Conservation (phyloP, 192 early-diverging fungal species). For the Haplosporangium gracile region DNA sequence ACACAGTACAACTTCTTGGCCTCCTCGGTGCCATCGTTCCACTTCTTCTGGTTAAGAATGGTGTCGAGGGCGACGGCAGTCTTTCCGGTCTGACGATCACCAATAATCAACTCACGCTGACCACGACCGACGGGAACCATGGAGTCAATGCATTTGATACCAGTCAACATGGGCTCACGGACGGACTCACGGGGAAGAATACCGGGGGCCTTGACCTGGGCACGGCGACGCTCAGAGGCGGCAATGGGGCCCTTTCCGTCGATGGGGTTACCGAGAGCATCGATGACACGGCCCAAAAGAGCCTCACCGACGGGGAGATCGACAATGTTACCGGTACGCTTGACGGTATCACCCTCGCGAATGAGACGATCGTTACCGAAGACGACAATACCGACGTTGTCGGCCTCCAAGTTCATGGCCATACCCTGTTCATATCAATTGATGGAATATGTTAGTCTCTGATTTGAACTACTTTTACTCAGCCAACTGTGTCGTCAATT, state of each 20-base stretch:
- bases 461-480: not conserved
- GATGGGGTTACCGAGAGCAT: constrained; percentile 99
- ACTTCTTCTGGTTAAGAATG: constrained; percentile 99
- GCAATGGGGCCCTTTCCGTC: constrained; percentile 98
- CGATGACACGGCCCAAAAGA: constrained; percentile 98
- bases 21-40: constrained; percentile 96
- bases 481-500: not conserved
- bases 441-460: not conserved
- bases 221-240: constrained; percentile 88
- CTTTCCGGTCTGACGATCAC: constrained; percentile 99
- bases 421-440: constrained; percentile 79
- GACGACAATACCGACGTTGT: constrained; percentile 99
- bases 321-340: constrained; percentile 98
- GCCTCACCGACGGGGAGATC: constrained; percentile 97
- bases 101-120: constrained; percentile 99
- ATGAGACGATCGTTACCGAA: constrained; percentile 99
- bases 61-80: constrained; percentile 98
- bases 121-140: constrained; percentile 99
- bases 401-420: constrained; percentile 99
- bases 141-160: constrained; percentile 99
- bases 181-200: constrained; percentile 99
- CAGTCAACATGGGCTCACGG: constrained; percentile 99
- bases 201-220: constrained; percentile 99
- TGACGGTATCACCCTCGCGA: constrained; percentile 99
- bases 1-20: constrained; percentile 99